Conservation (phyloP, 225 moss, liverwort and hornwort species). For the Physcomitrellopsis africana region DNA sequence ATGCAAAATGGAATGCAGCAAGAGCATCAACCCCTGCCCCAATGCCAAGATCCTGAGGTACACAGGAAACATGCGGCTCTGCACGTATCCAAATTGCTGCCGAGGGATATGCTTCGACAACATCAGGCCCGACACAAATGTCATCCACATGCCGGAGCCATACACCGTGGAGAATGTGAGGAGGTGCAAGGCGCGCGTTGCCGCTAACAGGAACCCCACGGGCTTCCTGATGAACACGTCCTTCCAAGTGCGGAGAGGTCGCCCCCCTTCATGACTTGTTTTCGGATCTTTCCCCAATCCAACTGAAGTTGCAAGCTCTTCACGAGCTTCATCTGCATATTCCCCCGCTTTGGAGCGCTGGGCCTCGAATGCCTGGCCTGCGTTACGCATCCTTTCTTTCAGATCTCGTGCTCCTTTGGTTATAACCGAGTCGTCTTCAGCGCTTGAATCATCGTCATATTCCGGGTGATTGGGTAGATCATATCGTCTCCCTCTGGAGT, state of each 20-base stretch:
- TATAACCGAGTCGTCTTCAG: conserved; percentile 36
- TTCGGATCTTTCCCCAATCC: conserved; percentile 22
- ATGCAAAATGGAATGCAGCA: conserved; percentile 48
- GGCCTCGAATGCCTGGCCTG: conserved; percentile 51
- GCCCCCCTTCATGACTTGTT: not conserved
- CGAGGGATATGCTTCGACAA: conserved; percentile 61
- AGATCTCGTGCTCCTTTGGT: conserved; percentile 32
- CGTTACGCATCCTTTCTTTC: conserved; percentile 40
- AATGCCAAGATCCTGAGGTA: conserved; percentile 50
- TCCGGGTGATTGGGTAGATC: conserved; percentile 19
- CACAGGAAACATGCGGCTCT: conserved; percentile 66
- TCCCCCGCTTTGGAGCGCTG: conserved; percentile 51
- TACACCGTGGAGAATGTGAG: conserved; percentile 60
- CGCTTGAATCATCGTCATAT: not conserved
- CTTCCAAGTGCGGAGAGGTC: conserved; percentile 39
- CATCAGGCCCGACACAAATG: conserved; percentile 63
- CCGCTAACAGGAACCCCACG: conserved; percentile 43
- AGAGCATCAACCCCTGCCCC: conserved; percentile 40
- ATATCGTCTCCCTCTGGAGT: not conserved
- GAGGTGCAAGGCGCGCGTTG: conserved; percentile 57
- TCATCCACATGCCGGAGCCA: conserved; percentile 64
- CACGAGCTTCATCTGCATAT: conserved; percentile 45
- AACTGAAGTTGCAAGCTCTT: conserved; percentile 42
- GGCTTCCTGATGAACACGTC: conserved; percentile 44
- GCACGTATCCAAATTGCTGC: conserved; percentile 65